Evolutionary conservation across 352 stramenopile species (phyloP).

Genomic region (Pseudoperonospora humuli): DNA sequence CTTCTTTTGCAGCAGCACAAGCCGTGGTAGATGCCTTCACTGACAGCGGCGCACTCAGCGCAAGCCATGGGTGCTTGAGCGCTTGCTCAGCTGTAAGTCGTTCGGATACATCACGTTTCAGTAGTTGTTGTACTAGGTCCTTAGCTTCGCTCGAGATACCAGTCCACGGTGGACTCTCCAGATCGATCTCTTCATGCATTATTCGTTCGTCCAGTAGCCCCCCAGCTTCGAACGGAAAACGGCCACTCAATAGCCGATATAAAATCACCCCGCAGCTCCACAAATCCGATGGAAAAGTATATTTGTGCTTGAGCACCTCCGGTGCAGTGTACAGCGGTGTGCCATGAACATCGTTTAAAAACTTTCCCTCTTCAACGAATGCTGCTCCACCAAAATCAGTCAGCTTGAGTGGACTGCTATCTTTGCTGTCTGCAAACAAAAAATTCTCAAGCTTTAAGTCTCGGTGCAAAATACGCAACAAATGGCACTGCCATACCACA

Average conservation of each 20-base stretch:
- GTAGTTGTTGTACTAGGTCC: constrained; percentile 36
- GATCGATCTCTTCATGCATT: constrained; percentile 45
- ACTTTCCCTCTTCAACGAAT: constrained; percentile 38
- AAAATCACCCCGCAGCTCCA: constrained; percentile 79
- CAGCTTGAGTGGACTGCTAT: constrained; percentile 62
- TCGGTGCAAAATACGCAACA: constrained; percentile 60
- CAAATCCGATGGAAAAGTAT: constrained; percentile 64
- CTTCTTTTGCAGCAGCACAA: constrained; percentile 17
- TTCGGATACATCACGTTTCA: constrained; percentile 35
- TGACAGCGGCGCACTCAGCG: constrained; percentile 16
- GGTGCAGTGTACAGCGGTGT: constrained; percentile 71
- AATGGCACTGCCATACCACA: constrained; percentile 74
- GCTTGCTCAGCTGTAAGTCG: constrained; percentile 53
- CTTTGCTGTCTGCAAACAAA: constrained; percentile 49
- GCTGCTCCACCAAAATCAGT: constrained; percentile 70
- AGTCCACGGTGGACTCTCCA: constrained; percentile 39
- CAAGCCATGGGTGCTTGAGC: constrained; percentile 60
- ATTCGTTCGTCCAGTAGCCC: constrained; percentile 60
- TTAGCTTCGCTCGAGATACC: constrained; percentile 50
- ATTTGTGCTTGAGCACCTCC: constrained; percentile 51
- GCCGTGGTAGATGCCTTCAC: constrained; percentile 13
- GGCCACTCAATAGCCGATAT: constrained; percentile 51
- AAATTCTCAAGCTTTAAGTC: constrained; percentile 83
- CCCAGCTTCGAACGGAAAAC: constrained; percentile 58
- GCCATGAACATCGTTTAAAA: constrained; percentile 43